Percentiles rank a stretch among this genome's conserved stretches.
Conservation (phyloP, 495 filamentous ascomycete species). For the Lasiosphaeria miniovina region DNA sequence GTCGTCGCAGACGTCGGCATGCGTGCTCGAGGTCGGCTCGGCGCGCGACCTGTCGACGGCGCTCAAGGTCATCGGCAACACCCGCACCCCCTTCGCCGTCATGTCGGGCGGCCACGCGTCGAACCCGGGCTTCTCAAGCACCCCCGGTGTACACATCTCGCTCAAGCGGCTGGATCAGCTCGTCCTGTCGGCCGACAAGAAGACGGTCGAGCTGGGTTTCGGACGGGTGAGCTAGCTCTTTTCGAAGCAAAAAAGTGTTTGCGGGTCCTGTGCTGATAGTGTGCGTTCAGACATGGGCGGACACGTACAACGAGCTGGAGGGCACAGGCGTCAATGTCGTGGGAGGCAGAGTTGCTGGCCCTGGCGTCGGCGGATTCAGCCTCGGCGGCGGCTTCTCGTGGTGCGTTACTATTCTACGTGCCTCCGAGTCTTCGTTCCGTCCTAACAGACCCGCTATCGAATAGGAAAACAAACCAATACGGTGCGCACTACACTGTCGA, state of each 20-base stretch:
- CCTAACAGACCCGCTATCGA: not conserved
- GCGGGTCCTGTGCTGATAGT: too few relatives aligned
- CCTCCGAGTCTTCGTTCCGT: not conserved
- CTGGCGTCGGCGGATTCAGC: conserved; percentile 28
- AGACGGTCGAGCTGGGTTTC: conserved; percentile 46
- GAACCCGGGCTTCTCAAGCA: conserved; percentile 29
- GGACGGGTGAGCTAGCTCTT: conserved; percentile 1
- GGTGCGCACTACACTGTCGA: conserved; percentile 14
- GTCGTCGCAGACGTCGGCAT: conserved; percentile 18
- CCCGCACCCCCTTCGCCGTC: conserved; percentile 38
- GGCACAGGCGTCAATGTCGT: conserved; percentile 22
- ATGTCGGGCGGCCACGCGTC: conserved; percentile 44
- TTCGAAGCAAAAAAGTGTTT: too few relatives aligned
- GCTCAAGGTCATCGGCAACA: conserved; percentile 17
- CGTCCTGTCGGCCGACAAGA: conserved; percentile 28
- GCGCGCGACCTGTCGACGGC: conserved; percentile 22
- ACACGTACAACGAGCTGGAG: conserved; percentile 21
- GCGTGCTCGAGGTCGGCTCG: conserved; percentile 17
- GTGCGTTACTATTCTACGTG: not conserved
- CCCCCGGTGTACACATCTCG: conserved; percentile 31
- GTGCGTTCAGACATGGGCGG: conserved; percentile 11
- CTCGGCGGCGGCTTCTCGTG: conserved; percentile 31
- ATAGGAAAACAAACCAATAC: conserved; percentile 30
- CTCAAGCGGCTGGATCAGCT: conserved; percentile 27
- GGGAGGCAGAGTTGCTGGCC: conserved; percentile 24